Base-by-base conservation (phyloP, 2,329 filamentous ascomycete genomes). In the Talaromyces sp. region DNA sequence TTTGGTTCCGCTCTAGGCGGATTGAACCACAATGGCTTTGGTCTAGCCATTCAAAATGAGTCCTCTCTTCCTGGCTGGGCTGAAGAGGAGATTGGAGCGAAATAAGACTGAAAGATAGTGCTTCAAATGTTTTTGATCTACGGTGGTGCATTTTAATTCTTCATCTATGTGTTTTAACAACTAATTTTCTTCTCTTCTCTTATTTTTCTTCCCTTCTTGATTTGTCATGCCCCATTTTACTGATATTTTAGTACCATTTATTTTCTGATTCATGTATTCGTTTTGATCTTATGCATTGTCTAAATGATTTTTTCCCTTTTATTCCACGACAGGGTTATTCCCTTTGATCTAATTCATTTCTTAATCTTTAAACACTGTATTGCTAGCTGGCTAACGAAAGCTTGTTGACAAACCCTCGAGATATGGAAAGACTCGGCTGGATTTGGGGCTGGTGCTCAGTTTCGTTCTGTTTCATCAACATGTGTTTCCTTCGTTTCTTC, bases 21-120 rank as follows among this genome's bases (percentile, higher is more conserved):
- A 19, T 82, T 86, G 65, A 84, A 83, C 68, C 85, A 85, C 68
- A 80, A 79, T 65, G 83, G 82, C 22, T 88, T 86, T 70, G 86
- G 86, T 25, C 79, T 89, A 58, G 86, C 85, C 40, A 85, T 88
- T 66, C 82, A 85, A 68, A 84, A 82, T 67, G 85, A 87, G 69
- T 82, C 80, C 47, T 84, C 82, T 53, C 79, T 88, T 63, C 84
- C 84, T 17, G 86, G 86, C 61, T 89, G 86, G 86, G 86, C 85
- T 65, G 86, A 89, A 75, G 86, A 88, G 76, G 86, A 88, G 72
- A 82, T 87, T 68, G 82, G 83, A 67, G 84, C 83, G 25, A 85
- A 86, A 80, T 82, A 80, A 38, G 56, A 11, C 36, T 7, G 11
- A 56, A 31, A 36, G 34, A 22, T 22, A 36, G n/a, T 56, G 29